A percentile compares a stretch with the other conserved stretches of the same genome.
Evolutionary conservation across 306 rosid genomes (phyloP).

Genomic region (Dicorynia guianensis): DNA sequence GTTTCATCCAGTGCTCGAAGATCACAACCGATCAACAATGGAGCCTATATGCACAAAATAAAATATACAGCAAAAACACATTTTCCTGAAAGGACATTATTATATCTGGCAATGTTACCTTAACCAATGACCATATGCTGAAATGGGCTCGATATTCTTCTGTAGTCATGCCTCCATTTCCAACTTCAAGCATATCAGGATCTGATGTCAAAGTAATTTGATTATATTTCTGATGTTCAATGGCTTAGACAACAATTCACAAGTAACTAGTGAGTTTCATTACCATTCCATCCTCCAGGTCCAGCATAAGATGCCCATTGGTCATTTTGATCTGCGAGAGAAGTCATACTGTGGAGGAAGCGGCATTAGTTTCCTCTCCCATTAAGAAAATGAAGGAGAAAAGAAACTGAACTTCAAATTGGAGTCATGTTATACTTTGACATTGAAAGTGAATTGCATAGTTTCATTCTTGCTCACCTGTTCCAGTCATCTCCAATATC

Average conservation of each 20-base stretch:
- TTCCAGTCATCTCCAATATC: conserved; percentile 76
- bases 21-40: conserved; percentile 79
- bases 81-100: conserved; percentile 5
- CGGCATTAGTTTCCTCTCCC: not conserved
- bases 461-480: conserved; percentile 47
- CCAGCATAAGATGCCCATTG: conserved; percentile 82
- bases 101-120: conserved; percentile 51
- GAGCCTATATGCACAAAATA: conserved; percentile 50
- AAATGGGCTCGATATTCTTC: conserved; percentile 84
- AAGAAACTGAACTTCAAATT: conserved; percentile 19
- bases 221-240: not conserved
- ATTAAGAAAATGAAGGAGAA: conserved; percentile 22
- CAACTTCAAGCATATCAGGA: conserved; percentile 92
- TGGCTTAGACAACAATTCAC: not conserved
- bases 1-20: conserved; percentile 60
- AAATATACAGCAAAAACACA: not conserved
- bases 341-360: conserved; percentile 55
- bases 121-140: conserved; percentile 82
- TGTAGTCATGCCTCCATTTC: conserved; percentile 80
- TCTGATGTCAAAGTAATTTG: conserved; percentile 40
- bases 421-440: not conserved
- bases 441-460: too few relatives aligned
- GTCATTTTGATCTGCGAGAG: conserved; percentile 71
- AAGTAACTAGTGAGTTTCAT: not conserved
- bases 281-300: conserved; percentile 93